Evolutionary conservation across 768 basidiomycete genomes (phyloP), one percentile per base, ranked within the genome.

Genomic region (Coprinopsis cinerea): DNA sequence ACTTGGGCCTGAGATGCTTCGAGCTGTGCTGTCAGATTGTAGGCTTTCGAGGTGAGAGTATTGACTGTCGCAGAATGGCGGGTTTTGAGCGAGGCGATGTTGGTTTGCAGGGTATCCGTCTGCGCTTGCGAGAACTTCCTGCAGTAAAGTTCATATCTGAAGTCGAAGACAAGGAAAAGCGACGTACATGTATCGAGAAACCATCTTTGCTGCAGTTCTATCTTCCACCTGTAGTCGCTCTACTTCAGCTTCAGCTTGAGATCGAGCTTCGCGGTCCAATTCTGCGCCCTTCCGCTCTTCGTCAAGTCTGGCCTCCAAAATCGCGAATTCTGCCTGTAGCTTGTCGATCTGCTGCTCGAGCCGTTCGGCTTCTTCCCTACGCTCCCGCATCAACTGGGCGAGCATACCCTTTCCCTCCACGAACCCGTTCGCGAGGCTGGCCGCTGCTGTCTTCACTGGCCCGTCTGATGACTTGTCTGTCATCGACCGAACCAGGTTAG

Each of bases 61-160:
- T 73, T 58, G 0, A 79, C 58, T 0, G 84, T 85, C 1, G 85
- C 77, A 2, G 74, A 65, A 58, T 90, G 83, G 2, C 89, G 77
- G 0, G 73, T 60, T 47, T 79, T 81, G 42, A 88, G 71, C 1
- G 77, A 65, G 4, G 69, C 67, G 36, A 91, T 69, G 11, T 86
- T 76, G 2, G 67, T 58, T 55, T 88, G 85, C 0, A 92, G 77
- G 1, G 74, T 61, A 48, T 86, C 75, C 3, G 83, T 85, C 5
- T 85, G 80, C 1, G 77, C 70, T 59, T 92, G 89, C 1, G 88
- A 89, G 65, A 91, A 92, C 63, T 82, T 85, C 89, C 89, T 90
- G 53, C 24, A 44, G 4, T 11, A 39, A 20, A n/a, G 30, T 24
- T 14, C 42, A 51, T n/a, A 20, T 28, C 48, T 18, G 6, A 26